These are phyloP conservation scores for Meripilus lineatus DNA, from an alignment of 1,284 basidiomycete species.

Conservation along the genomic window DNA sequence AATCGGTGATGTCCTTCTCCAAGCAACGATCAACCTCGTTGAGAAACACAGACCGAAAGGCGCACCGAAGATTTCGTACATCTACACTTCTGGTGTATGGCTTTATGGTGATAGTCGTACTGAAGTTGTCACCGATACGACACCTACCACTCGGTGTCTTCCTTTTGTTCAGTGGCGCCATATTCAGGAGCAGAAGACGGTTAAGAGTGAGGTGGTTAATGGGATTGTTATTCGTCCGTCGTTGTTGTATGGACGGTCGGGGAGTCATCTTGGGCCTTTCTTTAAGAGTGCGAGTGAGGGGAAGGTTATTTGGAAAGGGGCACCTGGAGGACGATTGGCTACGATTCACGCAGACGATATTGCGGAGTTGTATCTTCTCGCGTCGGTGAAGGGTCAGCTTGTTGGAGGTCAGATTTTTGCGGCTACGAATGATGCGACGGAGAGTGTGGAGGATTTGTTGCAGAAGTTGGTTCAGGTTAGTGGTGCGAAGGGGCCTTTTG, in stretches of 20 bases:
- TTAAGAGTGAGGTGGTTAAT: conserved; percentile 30
- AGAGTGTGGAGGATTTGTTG: conserved; percentile 41
- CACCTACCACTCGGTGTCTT: conserved; percentile 20
- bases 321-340: conserved; percentile 36
- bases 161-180: conserved; percentile 30
- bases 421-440: conserved; percentile 38
- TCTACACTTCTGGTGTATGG: conserved; percentile 42
- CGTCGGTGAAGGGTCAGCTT: conserved; percentile 36
- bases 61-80: conserved; percentile 38
- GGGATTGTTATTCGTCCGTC: conserved; percentile 49
- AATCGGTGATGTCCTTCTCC: conserved; percentile 25
- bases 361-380: conserved; percentile 41
- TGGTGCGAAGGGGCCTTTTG: conserved; percentile 30
- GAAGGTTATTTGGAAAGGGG: conserved; percentile 35
- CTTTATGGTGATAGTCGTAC: conserved; percentile 31
- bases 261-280: conserved; percentile 33
- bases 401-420: conserved; percentile 41
- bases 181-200: conserved; percentile 32
- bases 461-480: conserved; percentile 37
- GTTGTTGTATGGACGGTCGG: conserved; percentile 43
- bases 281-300: conserved; percentile 34
- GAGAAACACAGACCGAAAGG: conserved; percentile 24
- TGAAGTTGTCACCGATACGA: conserved; percentile 25
- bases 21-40: conserved; percentile 27
- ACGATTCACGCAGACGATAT: conserved; percentile 48